These are phyloP conservation scores for Scheffersomyces lignosus DNA, from an alignment of 805 yeast species.

Conservation along the genomic window DNA sequence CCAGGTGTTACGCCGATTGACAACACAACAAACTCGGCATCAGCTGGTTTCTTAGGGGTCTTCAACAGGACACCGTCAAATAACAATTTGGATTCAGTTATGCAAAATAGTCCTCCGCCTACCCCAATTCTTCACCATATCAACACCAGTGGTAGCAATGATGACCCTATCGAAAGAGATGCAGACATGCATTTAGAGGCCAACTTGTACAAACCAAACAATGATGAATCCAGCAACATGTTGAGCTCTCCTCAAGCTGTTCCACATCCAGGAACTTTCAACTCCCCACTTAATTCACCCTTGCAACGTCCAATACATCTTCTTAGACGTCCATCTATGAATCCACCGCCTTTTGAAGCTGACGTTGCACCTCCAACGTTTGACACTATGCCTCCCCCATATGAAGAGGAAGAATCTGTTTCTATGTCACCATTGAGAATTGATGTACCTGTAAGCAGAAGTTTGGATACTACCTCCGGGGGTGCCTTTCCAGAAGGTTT, in stretches of 20 bases:
- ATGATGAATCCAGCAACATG: slow-evolving; percentile 35
- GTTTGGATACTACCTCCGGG: slow-evolving; percentile 5
- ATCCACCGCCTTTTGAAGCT: slow-evolving; percentile 63
- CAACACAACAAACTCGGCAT: slow-evolving; percentile 7
- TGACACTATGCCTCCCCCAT: slow-evolving; percentile 28
- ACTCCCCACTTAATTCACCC: slow-evolving; percentile 45
- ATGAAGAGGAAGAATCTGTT: slow-evolving; percentile 18
- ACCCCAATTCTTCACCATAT: slow-evolving; percentile 25
- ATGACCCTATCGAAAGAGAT: slow-evolving; percentile 38
- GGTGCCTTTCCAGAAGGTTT: slow-evolving; percentile 9
- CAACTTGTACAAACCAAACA: slow-evolving; percentile 55
- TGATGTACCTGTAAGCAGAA: slow-evolving; percentile 10
- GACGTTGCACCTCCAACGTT: slow-evolving; percentile 16
- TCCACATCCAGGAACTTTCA: slow-evolving; percentile 43
- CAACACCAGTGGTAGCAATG: slow-evolving; percentile 22
- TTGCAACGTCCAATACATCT: slow-evolving; percentile 51
- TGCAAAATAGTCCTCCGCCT: slow-evolving; percentile 1
- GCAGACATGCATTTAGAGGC: slow-evolving; percentile 42
- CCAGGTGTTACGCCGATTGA: slow-evolving; percentile 56
- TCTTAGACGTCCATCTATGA: slow-evolving; percentile 52
- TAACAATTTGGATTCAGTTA: slow-evolving; percentile 18
- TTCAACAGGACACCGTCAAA: background rate
- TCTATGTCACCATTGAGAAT: slow-evolving; percentile 25
- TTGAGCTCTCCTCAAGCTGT: slow-evolving; percentile 65
- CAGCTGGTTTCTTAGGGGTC: background rate